Evolutionary conservation across 2,329 filamentous ascomycete genomes (phyloP).

Genomic region (Penicillium corylophilum): DNA sequence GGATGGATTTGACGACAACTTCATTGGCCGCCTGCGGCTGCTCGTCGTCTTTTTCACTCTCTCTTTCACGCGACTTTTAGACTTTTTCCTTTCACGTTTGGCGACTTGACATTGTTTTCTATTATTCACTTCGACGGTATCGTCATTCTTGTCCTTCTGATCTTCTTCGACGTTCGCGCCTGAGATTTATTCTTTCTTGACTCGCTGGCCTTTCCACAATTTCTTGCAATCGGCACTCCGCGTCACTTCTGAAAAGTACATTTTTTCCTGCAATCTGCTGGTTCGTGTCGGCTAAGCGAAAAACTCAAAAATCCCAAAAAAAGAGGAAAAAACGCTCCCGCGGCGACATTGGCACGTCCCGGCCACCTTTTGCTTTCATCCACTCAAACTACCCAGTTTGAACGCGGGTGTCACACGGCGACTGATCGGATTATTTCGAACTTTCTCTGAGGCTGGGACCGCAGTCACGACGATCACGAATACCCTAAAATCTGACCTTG

Average conservation of each 20-base stretch:
- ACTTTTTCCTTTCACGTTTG: constrained; percentile 24
- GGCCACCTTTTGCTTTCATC: constrained; percentile 4
- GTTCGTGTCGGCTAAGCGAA: constrained; percentile 26
- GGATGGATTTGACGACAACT: constrained; percentile 12
- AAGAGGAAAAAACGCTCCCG: constrained; percentile 33
- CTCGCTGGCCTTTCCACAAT: constrained; percentile 27
- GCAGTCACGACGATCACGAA: constrained; percentile 41
- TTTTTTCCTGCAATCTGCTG: constrained; percentile 29
- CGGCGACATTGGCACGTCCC: constrained; percentile 28
- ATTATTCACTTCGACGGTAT: constrained; percentile 28
- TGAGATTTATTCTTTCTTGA: constrained; percentile 19
- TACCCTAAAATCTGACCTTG: constrained; percentile 27
- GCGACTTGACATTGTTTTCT: constrained; percentile 20
- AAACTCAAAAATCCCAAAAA: constrained; percentile 30
- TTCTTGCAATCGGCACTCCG: constrained; percentile 34
- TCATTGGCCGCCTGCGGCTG: not conserved
- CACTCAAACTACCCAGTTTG: not conserved
- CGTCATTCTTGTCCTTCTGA: constrained; percentile 22
- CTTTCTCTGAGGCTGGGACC: constrained; percentile 14
- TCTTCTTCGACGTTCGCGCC: constrained; percentile 27
- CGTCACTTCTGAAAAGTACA: constrained; percentile 33
- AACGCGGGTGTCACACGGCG: not conserved
- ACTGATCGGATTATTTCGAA: constrained; percentile 13
- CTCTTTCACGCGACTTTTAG: constrained; percentile 26
- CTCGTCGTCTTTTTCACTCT: constrained; percentile 8